Evolutionary conservation across 176 grass and related monocot genomes (phyloP), one percentile per base, ranked within the genome.

Genomic region (Themeda triandra): DNA sequence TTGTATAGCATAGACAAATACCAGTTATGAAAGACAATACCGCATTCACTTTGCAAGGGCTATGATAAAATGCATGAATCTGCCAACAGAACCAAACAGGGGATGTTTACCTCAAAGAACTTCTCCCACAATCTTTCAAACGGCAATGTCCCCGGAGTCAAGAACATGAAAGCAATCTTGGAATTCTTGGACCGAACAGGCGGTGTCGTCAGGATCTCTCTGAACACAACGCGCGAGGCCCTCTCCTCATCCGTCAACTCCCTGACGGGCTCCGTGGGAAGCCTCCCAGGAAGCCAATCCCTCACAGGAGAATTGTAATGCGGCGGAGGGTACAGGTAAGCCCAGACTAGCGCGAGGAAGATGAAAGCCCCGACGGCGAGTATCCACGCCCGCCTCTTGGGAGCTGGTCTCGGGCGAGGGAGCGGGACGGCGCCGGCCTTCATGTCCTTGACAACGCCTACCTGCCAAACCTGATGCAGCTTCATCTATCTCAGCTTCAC

Each of bases 51-150:
- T 25, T 60, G 56, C 56, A 60, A 25, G n/a, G 25, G 56, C 56
- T 60, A 60, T 60, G n/a, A 66, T 7, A 80, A 39, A 30, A 66
- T 66, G 77, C 13, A 82, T 49, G 30, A 19, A 76, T 30, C 30
- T 6, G 8, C 62, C 51, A 27, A 68, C 13, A 41, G 60, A 64
- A 41, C 48, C 48, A 35, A 33, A 75, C 5, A 75, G 23, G 30
- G 41, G 56, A 30, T 64, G 19, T 54, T 40, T 56, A 98, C 96
- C 89, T 72, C 79, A 49, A 98, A 98, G 69, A 98, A 98, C 58
- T 87, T 95, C 77, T 94, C 91, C 96, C 96, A 98, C 4, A 98
- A 58, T 72, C 87, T 98, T 77, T 98, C 96, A 78, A 98, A 98
- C 13, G 96, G 96, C 77, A 98, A 76, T 37, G 85, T 81, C 39